phyloP scores from a whole-genome alignment of 2,329 filamentous ascomycete species.

The Cryphonectria japonica region DNA sequence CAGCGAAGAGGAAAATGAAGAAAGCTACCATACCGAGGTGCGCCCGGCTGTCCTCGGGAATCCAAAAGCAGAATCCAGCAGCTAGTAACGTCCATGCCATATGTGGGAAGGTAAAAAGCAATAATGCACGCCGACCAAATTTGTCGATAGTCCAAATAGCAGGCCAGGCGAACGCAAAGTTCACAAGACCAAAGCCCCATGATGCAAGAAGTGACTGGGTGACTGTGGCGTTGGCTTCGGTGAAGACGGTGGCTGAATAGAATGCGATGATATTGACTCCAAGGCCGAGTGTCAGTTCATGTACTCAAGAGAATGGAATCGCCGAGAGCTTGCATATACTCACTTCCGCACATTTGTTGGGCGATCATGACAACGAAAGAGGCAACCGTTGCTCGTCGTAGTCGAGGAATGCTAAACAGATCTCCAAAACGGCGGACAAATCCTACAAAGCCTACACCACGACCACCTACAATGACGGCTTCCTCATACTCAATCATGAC shows the following conservation, averaged over 20 bases:
- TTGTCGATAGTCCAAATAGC: constrained; percentile 54
- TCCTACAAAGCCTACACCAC: not conserved
- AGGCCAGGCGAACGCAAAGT: constrained; percentile 7
- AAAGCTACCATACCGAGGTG: constrained; percentile 54
- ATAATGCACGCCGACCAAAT: constrained; percentile 62
- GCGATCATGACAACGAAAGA: constrained; percentile 45
- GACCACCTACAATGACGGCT: constrained; percentile 31
- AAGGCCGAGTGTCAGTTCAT: not conserved
- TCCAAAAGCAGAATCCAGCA: constrained; percentile 57
- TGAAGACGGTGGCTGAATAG: constrained; percentile 52
- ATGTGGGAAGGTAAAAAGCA: constrained; percentile 68
- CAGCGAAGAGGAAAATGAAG: constrained; percentile 36
- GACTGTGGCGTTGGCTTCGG: constrained; percentile 43
- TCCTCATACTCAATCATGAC: constrained; percentile 42
- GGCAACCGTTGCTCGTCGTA: constrained; percentile 42
- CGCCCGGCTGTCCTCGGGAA: constrained; percentile 36
- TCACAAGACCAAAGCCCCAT: constrained; percentile 55
- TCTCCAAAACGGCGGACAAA: constrained; percentile 36
- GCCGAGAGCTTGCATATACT: not conserved
- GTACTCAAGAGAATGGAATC: not conserved
- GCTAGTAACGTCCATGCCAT: constrained; percentile 61
- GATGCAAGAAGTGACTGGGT: constrained; percentile 46
- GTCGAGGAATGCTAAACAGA: constrained; percentile 43
- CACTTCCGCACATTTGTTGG: constrained; percentile 41
- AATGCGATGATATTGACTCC: constrained; percentile 35